phyloP scores from a whole-genome alignment of 208 protist genomes.

The Acanthamoeba divionensis region DNA sequence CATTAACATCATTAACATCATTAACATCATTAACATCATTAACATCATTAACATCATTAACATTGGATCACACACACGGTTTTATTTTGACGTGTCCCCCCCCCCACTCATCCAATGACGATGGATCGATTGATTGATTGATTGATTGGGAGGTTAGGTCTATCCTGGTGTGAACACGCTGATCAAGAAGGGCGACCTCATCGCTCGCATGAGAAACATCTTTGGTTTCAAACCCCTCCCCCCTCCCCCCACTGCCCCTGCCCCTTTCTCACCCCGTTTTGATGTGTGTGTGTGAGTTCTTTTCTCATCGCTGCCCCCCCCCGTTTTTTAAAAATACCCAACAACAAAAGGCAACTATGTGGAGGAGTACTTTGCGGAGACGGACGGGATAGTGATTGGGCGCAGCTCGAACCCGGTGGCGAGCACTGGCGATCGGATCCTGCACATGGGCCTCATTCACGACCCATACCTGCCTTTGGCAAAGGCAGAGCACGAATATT shows the following conservation, averaged over 20 bases:
- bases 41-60: too few species aligned
- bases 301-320: too few species aligned
- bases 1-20: too few species aligned
- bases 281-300: neutral
- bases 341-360: constrained; percentile 58
- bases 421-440: constrained; percentile 55
- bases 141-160: too few species aligned
- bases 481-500: neutral
- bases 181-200: constrained; percentile 44
- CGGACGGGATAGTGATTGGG: constrained; percentile 65
- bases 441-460: constrained; percentile 58
- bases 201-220: constrained; percentile 38
- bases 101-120: too few species aligned
- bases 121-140: too few species aligned
- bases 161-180: constrained; percentile 51
- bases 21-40: too few species aligned
- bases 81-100: too few species aligned
- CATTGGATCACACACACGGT: too few species aligned
- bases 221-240: neutral
- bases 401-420: constrained; percentile 60
- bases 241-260: neutral
- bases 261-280: neutral
- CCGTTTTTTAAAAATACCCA: too few species aligned
- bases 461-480: neutral
- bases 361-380: constrained; percentile 38